Percentiles rank a stretch among this genome's conserved stretches.
Evolutionary conservation across 2,329 filamentous ascomycete genomes (phyloP).

Genomic region (Pseudogymnoascus sp.): DNA sequence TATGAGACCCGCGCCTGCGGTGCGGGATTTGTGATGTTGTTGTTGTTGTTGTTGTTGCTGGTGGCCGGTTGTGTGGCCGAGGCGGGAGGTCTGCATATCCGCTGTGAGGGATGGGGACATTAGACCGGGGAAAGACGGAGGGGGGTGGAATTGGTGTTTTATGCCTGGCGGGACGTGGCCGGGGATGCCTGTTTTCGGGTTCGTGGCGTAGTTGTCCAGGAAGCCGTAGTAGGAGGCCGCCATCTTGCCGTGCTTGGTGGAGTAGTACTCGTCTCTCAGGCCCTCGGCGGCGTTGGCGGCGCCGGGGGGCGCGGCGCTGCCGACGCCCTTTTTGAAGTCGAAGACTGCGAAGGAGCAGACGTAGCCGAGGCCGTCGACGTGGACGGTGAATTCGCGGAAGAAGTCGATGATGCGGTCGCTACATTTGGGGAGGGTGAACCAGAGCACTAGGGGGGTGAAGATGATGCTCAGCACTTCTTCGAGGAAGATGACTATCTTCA

Average conservation of each 20-base stretch:
- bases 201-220: slow-evolving; percentile 79
- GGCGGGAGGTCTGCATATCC: slow-evolving; percentile 35
- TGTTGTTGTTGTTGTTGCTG: no score
- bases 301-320: slow-evolving; percentile 26
- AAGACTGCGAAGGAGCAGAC: slow-evolving; percentile 97
- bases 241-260: slow-evolving; percentile 96
- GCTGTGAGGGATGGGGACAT: slow-evolving; percentile 51
- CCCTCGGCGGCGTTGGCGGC: slow-evolving; percentile 39
- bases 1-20: slow-evolving; percentile 26
- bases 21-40: slow-evolving; percentile 36
- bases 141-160: slow-evolving; percentile 60
- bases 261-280: slow-evolving; percentile 83
- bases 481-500: slow-evolving; percentile 83
- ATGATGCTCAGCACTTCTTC: slow-evolving; percentile 90
- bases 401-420: slow-evolving; percentile 94
- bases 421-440: slow-evolving; percentile 76
- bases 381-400: slow-evolving; percentile 93
- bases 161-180: slow-evolving; percentile 48
- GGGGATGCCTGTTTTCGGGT: slow-evolving; percentile 58
- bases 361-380: slow-evolving; percentile 91
- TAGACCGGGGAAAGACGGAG: slow-evolving; percentile 64
- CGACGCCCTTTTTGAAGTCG: slow-evolving; percentile 78
- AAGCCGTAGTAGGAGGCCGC: slow-evolving; percentile 95
- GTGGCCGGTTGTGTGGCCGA: neutral
- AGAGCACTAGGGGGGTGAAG: slow-evolving; percentile 80